Evolutionary conservation across 169 alveolate species (phyloP).

Genomic region (Amoebophrya sp.): DNA sequence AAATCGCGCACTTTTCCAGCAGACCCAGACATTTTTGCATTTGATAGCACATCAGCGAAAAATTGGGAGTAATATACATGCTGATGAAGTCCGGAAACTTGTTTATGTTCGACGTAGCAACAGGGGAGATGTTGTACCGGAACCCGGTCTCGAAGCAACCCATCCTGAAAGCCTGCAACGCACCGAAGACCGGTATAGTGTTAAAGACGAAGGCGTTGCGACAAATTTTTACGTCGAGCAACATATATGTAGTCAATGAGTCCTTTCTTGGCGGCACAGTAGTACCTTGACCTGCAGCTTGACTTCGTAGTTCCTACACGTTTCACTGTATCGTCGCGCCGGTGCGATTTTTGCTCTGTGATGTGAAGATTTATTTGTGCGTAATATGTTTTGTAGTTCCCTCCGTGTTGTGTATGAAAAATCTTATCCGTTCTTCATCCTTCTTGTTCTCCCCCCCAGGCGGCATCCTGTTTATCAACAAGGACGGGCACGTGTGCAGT

Average conservation of each 20-base stretch:
- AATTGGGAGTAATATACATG: slow-evolving; percentile 54
- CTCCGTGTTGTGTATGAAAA: background rate
- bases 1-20: no score
- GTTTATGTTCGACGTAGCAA: slow-evolving; percentile 53
- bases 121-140: slow-evolving; percentile 47
- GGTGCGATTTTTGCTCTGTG: no score
- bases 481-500: slow-evolving; percentile 49
- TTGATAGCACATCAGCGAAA: slow-evolving; percentile 46
- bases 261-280: no score
- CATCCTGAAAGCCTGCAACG: background rate
- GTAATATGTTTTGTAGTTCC: background rate
- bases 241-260: no score
- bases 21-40: no score
- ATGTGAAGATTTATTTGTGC: no score
- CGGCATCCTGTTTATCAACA: slow-evolving; percentile 53
- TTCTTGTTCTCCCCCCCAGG: slow-evolving; percentile 32
- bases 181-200: background rate
- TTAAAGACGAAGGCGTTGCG: no score
- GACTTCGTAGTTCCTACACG: no score
- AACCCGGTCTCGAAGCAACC: background rate
- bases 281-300: no score
- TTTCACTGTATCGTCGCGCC: no score
- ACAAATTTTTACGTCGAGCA: no score
- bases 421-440: background rate
- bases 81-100: slow-evolving; percentile 63